Evolutionary conservation across 164 flowering plant species (phyloP).

Genomic region (Dillenia suffruticosa): DNA sequence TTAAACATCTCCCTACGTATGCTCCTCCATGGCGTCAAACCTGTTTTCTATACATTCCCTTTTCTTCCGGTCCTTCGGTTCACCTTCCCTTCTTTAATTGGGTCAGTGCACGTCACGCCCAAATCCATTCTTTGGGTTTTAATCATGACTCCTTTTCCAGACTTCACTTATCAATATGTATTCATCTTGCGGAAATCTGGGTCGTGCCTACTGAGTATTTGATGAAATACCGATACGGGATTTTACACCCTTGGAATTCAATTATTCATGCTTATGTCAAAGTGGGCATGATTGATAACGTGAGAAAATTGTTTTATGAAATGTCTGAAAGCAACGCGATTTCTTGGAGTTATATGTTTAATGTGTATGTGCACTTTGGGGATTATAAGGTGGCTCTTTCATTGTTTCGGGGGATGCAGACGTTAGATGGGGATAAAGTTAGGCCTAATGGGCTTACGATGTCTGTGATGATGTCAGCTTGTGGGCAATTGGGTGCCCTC

Average conservation of each 20-base stretch:
- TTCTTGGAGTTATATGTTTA: constrained; percentile 40
- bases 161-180: constrained; percentile 29
- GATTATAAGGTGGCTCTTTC: constrained; percentile 21
- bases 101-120: constrained; percentile 21
- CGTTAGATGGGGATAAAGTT: constrained; percentile 4
- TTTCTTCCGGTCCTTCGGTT: constrained; percentile 26
- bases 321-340: constrained; percentile 35
- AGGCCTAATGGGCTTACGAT: constrained; percentile 31
- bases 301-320: constrained; percentile 22
- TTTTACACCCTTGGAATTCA: constrained; percentile 34
- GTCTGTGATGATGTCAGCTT: constrained; percentile 26
- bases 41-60: constrained; percentile 35
- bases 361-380: constrained; percentile 29
- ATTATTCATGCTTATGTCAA: constrained; percentile 20
- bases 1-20: constrained; percentile 25
- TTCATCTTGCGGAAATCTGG: constrained; percentile 19
- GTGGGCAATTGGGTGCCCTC: constrained; percentile 30
- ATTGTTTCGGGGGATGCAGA: constrained; percentile 32
- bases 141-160: constrained; percentile 17
- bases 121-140: constrained; percentile 16
- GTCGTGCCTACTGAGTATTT: constrained; percentile 22
- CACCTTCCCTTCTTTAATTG: constrained; percentile 14
- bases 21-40: constrained; percentile 25
- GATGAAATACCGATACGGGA: constrained; percentile 26
- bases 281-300: constrained; percentile 16